Evolutionary conservation across 2,329 filamentous ascomycete genomes (phyloP).

Genomic region (Pseudogymnoascus sp.): DNA sequence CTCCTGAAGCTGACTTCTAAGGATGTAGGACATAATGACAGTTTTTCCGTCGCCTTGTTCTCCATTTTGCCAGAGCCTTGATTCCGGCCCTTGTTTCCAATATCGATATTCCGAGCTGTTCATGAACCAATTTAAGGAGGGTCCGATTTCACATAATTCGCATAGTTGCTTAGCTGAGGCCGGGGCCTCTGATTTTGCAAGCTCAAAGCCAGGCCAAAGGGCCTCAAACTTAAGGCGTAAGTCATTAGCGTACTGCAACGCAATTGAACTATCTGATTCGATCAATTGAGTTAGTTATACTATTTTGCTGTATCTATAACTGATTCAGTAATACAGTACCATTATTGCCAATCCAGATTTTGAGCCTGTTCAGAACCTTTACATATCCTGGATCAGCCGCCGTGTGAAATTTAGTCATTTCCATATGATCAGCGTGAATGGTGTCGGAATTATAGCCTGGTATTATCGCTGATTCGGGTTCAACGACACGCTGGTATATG

Average conservation of each 20-base stretch:
- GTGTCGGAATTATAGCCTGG: constrained; percentile 23
- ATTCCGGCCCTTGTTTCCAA: too few species aligned
- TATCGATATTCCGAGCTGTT: not conserved
- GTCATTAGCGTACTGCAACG: not conserved
- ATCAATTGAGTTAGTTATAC: not conserved
- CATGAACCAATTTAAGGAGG: not conserved
- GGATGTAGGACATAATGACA: not conserved
- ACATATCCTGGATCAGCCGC: constrained; percentile 12
- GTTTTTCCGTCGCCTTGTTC: not conserved
- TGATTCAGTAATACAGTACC: not conserved
- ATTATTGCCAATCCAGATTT: not conserved
- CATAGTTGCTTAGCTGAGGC: not conserved
- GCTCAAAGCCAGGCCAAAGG: not conserved
- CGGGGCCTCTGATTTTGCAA: not conserved
- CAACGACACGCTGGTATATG: constrained; percentile 19
- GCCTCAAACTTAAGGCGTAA: not conserved
- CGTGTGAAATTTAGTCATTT: constrained; percentile 29
- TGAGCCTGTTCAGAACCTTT: constrained; percentile 10
- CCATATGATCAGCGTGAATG: constrained; percentile 29
- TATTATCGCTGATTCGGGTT: constrained; percentile 28
- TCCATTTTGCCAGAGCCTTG: too few species aligned
- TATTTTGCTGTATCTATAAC: not conserved
- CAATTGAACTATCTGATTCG: not conserved
- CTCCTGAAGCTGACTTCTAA: too few species aligned
- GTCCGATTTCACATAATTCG: not conserved